Percentiles rank a stretch among this genome's conserved stretches.
These are phyloP conservation scores for Arachnopeziza araneosa DNA, from an alignment of 2,329 filamentous ascomycete species.

Conservation along the genomic window DNA sequence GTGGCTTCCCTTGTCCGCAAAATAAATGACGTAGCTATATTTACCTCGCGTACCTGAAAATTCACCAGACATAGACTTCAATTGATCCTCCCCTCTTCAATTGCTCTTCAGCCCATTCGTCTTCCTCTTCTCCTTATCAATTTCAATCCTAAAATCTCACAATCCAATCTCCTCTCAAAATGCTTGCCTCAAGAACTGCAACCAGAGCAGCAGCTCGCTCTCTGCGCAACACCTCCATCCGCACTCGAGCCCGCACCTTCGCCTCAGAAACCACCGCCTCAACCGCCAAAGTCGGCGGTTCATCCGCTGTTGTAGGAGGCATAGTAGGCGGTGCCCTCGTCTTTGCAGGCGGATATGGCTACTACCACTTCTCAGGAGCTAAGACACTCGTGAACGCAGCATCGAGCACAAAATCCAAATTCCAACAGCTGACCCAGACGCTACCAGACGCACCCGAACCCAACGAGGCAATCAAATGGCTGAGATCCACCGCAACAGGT, in stretches of 20 bases:
- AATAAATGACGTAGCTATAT: neutral
- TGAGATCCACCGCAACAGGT: constrained; percentile 60
- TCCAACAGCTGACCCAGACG: constrained; percentile 53
- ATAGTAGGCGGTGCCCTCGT: constrained; percentile 44
- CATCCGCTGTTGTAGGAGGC: constrained; percentile 41
- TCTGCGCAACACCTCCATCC: constrained; percentile 12
- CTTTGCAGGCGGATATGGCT: constrained; percentile 20
- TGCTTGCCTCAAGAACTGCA: constrained; percentile 26
- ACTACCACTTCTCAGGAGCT: constrained; percentile 42
- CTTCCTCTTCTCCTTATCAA: neutral
- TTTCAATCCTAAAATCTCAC: neutral
- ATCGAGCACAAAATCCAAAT: constrained; percentile 53
- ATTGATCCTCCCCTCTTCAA: neutral
- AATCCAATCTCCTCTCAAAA: constrained; percentile 6
- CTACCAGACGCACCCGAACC: constrained; percentile 59
- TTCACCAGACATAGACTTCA: neutral
- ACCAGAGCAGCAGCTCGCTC: constrained; percentile 19
- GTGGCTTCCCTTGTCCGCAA: neutral
- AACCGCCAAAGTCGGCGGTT: constrained; percentile 25
- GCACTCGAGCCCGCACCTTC: neutral
- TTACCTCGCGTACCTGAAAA: neutral
- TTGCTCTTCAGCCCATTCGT: neutral
- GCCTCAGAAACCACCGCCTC: neutral
- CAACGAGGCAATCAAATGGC: constrained; percentile 60
- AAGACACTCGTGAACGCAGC: constrained; percentile 40